Base-by-base conservation (phyloP, 257 asterid genomes). In the Cruciata laevipes region DNA sequence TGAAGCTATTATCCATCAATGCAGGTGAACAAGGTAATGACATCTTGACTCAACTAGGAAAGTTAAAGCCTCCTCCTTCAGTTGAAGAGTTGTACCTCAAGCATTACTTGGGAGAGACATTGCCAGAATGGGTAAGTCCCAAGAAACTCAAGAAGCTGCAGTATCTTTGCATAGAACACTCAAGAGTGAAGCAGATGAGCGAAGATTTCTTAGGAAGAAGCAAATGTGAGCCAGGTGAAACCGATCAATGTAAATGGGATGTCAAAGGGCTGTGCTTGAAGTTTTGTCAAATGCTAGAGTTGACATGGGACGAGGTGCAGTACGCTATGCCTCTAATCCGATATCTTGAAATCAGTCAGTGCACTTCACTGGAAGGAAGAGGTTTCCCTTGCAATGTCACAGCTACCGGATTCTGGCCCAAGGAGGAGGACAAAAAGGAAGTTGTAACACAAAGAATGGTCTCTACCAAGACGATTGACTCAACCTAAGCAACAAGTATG, bases 91-190 rank as follows among this genome's bases (percentile, higher is more conserved):
- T 74, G 63, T 67, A 78, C 63, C 71, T 74, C 20, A 63, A 68
- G 66, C 76, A 63, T 44, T 78, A 53, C 55, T 56, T 59, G 3
- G 72, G 76, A 44, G 77, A 74, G 44, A 64, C 69, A 16, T 62
- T 73, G 40, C 77, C 82, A 44, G 42, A 42, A 67, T 74, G 82
- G 82, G 64, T 74, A 11, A 71, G 65, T 27, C 79, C 79, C 52
- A 47, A n/a, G 30, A 55, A 73, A 53, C 76, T 78, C 35, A 73
- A 51, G 7, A 55, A 57, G 27, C 72, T 78, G 65, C 76, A 70
- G 70, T 74, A 65, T 69, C 79, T 78, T 37, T 78, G 79, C 35
- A 56, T 78, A 27, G 82, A 78, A 52, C 53, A 67, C 70, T 74
- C 74, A 8, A 62, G 71, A 63, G 63, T 78, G 31, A 38, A 24